Evolutionary conservation across 495 filamentous ascomycete genomes (phyloP), one percentile per base, ranked within the genome.

Genomic region (Aspergillus bridgeri): DNA sequence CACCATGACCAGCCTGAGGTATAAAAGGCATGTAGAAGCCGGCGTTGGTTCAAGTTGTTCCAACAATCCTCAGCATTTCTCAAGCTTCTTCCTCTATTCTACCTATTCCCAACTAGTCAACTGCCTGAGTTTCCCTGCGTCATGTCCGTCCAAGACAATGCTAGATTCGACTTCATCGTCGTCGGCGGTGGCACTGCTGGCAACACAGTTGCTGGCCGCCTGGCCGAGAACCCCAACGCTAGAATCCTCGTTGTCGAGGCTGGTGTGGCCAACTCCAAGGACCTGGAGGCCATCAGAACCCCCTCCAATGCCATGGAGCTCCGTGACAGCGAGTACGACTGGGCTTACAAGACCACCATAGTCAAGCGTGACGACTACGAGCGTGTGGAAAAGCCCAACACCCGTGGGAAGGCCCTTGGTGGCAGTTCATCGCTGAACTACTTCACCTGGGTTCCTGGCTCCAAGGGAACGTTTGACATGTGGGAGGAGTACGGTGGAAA

Each of bases 301-400:
- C 79, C 78, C 13, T 67, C 71, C 1, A 59, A 66, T 6, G 77
- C 78, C 6, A 74, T 81, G 38, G 65, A 69, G 0, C 68, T 80
- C 1, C 72, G 75, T 0, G 69, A 65, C n/a, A 76, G 72, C 59
- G 62, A 79, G 56, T 72, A 81, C 59, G 83, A 87, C 69, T 87
- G 83, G 83, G 73, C 67, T 1, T 86, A 84, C 73, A 85, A 87
- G 71, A 81, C 81, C 0, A 84, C 81, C 24, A 80, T 87, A 75
- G 77, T 87, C 69, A 77, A 83, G 53, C 76, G 82, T 5, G 76
- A 78, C 17, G 83, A 86, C 55, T 86, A 86, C 63, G 78, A 78
- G 52, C 81, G 83, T 5, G 64, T 86, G 33, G 83, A 86, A 65
- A 86, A 85, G 70, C 83, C 81, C 38, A 85, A 84, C 57, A 79